Evolutionary conservation across 2,329 filamentous ascomycete genomes (phyloP).

Genomic region (Fusarium papillatum): DNA sequence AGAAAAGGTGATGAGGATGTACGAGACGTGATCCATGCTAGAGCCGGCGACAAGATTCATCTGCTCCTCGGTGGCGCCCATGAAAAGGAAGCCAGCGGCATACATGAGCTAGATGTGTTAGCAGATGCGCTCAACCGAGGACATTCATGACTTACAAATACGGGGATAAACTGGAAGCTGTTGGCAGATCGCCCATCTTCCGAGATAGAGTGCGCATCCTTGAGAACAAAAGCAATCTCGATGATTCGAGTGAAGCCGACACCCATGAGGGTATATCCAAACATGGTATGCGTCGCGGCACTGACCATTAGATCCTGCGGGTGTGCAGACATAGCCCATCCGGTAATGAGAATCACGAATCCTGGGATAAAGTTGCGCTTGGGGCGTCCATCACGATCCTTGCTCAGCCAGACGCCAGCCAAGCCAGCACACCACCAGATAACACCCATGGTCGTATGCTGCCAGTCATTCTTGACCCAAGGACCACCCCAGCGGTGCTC

Average conservation of each 20-base stretch:
- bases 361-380: slow-evolving; percentile 95
- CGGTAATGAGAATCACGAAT: slow-evolving; percentile 91
- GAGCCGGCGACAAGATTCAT: slow-evolving; percentile 83
- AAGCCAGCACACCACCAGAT: slow-evolving; percentile 98
- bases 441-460: slow-evolving; percentile 99
- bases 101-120: slow-evolving; percentile 77
- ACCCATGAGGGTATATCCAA: slow-evolving; percentile 96
- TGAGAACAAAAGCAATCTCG: slow-evolving; percentile 90
- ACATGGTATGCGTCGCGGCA: slow-evolving; percentile 88
- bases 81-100: slow-evolving; percentile 95
- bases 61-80: slow-evolving; percentile 97
- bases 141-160: slow-evolving; percentile 63
- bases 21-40: slow-evolving; percentile 89
- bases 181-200: slow-evolving; percentile 79
- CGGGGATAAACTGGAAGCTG: slow-evolving; percentile 68
- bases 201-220: slow-evolving; percentile 75
- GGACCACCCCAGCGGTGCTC: slow-evolving; percentile 93
- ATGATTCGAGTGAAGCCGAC: slow-evolving; percentile 88
- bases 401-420: slow-evolving; percentile 92
- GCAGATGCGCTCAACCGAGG: neutral
- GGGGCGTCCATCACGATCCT: slow-evolving; percentile 84
- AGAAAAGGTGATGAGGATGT: slow-evolving; percentile 92
- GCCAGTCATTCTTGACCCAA: slow-evolving; percentile 95
- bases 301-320: slow-evolving; percentile 88
- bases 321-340: slow-evolving; percentile 95